Evolutionary conservation across 805 yeast species (phyloP), one percentile per base, ranked within the genome.

Genomic region (Cyberlindnera mississippiensis): DNA sequence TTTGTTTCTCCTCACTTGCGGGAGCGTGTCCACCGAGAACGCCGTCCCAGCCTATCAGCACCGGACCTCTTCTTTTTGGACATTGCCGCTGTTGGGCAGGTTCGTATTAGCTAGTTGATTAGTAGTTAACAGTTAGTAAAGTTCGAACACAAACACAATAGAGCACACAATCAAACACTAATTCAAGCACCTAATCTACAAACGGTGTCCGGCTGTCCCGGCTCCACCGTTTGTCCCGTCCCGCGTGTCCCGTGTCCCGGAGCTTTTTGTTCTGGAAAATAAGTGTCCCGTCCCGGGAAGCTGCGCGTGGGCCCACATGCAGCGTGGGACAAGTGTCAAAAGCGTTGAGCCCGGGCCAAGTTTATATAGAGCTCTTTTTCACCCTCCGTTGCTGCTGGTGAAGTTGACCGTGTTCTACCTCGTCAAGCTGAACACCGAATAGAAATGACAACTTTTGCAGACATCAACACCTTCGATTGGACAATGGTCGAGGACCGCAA

Each of bases 381-480:
- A 14, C 33, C 33, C 17, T 31, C 6, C 33, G 6, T 19, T 29
- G 16, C 33, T 29, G 9, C 33, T 15, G 17, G 10, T 29, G 10
- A 8, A 6, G 8, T 15, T n/a, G n/a, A n/a, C n/a, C n/a, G n/a
- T n/a, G n/a, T n/a, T n/a, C n/a, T n/a, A n/a, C n/a, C 32, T 29
- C 17, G 13, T 16, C 32, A n/a, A 14, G n/a, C n/a, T n/a, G n/a
- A n/a, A n/a, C n/a, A n/a, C n/a, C n/a, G 6, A 27, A 28, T 12
- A 13, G 35, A 38, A 39, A 55, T 51, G 55, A 33, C 54, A n/a
- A 49, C 52, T 12, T 53, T 49, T 26, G 34, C 46, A 32, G 53
- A 53, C 32, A 41, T 51, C 41, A 52, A 49, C 40, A 29, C 40
- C 13, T 54, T 55, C 33, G 60, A 55, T 46, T 57, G 61, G 61